Evolutionary conservation across 2,329 filamentous ascomycete species (phyloP).

Genomic region (Calonectria pauciramosa): DNA sequence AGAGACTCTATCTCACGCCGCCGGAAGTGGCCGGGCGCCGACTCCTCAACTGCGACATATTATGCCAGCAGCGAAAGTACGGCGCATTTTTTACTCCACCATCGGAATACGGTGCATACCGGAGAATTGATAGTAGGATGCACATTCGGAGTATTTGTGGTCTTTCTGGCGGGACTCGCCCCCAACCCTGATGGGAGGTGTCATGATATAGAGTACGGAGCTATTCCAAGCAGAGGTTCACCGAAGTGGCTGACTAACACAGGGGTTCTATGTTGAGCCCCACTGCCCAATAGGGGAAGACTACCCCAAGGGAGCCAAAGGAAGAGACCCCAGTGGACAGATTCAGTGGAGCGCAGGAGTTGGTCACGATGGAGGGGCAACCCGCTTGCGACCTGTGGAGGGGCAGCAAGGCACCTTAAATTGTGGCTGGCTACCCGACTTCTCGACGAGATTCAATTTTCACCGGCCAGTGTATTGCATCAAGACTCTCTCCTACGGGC

Average conservation of each 20-base stretch:
- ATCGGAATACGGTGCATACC: neutral
- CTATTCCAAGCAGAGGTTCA: slow-evolving; percentile 44
- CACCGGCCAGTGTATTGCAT: slow-evolving; percentile 14
- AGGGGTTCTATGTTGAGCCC: slow-evolving; percentile 33
- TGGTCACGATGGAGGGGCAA: slow-evolving; percentile 44
- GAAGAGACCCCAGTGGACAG: slow-evolving; percentile 35
- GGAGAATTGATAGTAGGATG: neutral
- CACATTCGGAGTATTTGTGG: neutral
- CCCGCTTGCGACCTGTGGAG: slow-evolving; percentile 28
- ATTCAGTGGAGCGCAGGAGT: slow-evolving; percentile 29
- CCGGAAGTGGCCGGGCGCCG: neutral
- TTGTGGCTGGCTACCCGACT: slow-evolving; percentile 37
- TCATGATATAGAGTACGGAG: slow-evolving; percentile 7
- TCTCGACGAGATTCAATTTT: slow-evolving; percentile 12
- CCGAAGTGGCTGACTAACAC: slow-evolving; percentile 43
- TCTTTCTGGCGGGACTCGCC: neutral
- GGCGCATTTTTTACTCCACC: neutral
- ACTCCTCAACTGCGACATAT: neutral
- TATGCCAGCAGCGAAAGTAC: neutral
- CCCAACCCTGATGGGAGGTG: neutral
- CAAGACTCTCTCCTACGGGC: neutral
- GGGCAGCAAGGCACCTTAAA: slow-evolving; percentile 41
- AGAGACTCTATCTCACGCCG: neutral
- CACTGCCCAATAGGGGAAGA: slow-evolving; percentile 37
- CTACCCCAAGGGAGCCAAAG: slow-evolving; percentile 18